Base-by-base conservation (phyloP, 768 basidiomycete genomes). In the Rhizopogon sp. region DNA sequence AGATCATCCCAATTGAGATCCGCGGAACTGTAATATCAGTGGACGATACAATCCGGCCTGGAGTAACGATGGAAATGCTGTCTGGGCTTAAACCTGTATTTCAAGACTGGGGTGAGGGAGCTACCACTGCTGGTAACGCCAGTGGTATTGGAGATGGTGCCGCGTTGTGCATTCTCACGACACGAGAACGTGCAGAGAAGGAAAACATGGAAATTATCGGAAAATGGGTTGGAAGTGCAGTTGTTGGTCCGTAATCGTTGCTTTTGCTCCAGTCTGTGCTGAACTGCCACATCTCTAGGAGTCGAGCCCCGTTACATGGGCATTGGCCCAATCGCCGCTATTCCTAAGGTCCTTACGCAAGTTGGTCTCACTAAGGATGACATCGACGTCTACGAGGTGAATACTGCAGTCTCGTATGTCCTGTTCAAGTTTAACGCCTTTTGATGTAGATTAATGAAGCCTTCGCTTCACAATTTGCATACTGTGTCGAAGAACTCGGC, bases 111-210 rank as follows among this genome's bases (percentile, higher is more conserved):
- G 88, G 85, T 17, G 70, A 78, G 31, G 68, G 78, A 4, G 77
- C 81, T 2, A 90, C 87, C 0, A 92, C 90, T 1, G 90, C 88
- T 20, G 91, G 90, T 6, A 93, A 93, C 64, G 87, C 91, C 0
- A 91, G 90, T 58, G 90, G 90, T 9, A 76, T 98, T 14, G 94
- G 95, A 2, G 96, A 99, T 65, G 96, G 97, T 39, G 96, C 93
- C 13, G 94, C 90, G 1, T 67, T 94, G 11, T 85, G 87, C 53
- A 79, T 97, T 45, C 70, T 97, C 58, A 90, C 90, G 3, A 86
- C 90, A n/a, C 77, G 94, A 44, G 81, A 79, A 54, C 79, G 81
- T 46, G 94, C 94, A 2, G 79, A 87, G 69, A 76, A 77, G 57
- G 84, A 91, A 52, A 89, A 87, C 17, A 79, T 93, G 78, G 77